Evolutionary conservation across 148 eudicot species (phyloP), one percentile per base, ranked within the genome.

Genomic region (Chenopodium quinoa): DNA sequence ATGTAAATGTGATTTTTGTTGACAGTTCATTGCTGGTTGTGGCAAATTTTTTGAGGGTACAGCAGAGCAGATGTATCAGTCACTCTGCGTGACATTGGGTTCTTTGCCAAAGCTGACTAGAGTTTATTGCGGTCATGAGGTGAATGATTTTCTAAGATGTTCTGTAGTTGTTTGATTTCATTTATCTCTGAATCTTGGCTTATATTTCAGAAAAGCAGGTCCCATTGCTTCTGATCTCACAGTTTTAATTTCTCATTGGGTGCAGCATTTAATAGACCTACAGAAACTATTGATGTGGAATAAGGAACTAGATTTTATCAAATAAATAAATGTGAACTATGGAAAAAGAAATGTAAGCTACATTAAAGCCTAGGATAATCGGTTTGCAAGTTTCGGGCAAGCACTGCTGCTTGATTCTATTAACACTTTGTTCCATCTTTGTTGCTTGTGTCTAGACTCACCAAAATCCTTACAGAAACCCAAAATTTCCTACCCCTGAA

Each of bases 91-190:
- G 79, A 95, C 97, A 75, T 83, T 95, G 87, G 90, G 86, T 78
- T 95, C 99, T 7, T 82, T 95, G 88, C 99, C 99, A 27, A 86
- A 93, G 85, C 97, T 93, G 32, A 95, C 99, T 84, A 85, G 80
- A 74, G 99, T 95, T 79, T 95, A 87, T 80, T 93, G 99, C 80
- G 99, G 97, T 50, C 99, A 95, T 85, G 99, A 95, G 97, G 99
- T 95, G 86, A 84, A 31, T 32, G 16, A 14, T 75, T 46, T 56
- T n/a, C 11, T 32, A 66, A 32, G 27, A 79, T 52, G 12, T 14
- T 71, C 5, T 17, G 34, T 80, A 47, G 29, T 25, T 17, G 27
- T 73, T 40, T 72, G 58, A 19, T 56, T 23, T 60, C 16, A 23
- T 65, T 44, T 63, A 17, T 46, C 31, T 44, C 11, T 73, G 56